Conservation (phyloP, 495 filamentous ascomycete genomes). For the Penicillium riverlandense region DNA sequence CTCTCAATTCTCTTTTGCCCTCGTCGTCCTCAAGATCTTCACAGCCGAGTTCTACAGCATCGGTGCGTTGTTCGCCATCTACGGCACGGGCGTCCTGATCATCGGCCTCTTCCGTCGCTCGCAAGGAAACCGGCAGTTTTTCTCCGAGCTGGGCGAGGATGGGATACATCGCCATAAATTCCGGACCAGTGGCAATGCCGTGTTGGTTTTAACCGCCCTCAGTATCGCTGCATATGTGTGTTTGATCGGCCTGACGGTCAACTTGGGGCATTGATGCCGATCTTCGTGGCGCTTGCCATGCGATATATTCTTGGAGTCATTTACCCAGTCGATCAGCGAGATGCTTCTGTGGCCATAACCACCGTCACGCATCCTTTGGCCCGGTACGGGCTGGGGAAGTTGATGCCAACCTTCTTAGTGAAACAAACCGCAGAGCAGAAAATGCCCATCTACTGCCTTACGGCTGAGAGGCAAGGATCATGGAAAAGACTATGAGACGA, state of each 20-base stretch:
- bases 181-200: conserved; percentile 72
- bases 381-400: no score
- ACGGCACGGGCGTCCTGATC: conserved; percentile 75
- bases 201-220: conserved; percentile 74
- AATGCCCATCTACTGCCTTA: no score
- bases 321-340: no score
- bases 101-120: conserved; percentile 76
- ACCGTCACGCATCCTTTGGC: no score
- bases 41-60: conserved; percentile 91
- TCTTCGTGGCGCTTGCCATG: no score
- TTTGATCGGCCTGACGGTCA: conserved; percentile 67
- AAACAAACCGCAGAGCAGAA: no score
- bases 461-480: no score
- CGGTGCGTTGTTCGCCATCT: conserved; percentile 85
- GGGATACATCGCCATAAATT: conserved; percentile 69
- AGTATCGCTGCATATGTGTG: conserved; percentile 76
- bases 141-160: conserved; percentile 65
- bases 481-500: no score
- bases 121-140: conserved; percentile 91
- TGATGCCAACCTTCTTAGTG: no score
- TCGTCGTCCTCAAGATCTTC: conserved; percentile 94
- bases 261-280: conserved; percentile 30
- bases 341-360: no score
- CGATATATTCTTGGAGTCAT: background rate
- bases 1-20: conserved; percentile 87